Base-by-base conservation (phyloP, 257 asterid species). In the Rubia yunnanensis region DNA sequence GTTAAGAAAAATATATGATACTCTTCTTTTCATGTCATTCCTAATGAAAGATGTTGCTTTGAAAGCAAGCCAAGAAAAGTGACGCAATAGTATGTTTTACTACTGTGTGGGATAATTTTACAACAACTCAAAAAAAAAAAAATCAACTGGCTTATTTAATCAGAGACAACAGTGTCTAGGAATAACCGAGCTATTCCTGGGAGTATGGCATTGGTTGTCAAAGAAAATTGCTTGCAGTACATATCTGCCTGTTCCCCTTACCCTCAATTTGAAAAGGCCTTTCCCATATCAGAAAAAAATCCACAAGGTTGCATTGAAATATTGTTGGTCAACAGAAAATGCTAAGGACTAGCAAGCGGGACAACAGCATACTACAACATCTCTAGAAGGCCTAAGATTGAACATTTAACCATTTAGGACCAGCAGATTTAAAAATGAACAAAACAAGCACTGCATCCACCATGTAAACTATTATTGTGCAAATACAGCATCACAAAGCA, bases 401-500 rank as follows among this genome's bases (percentile, higher is more conserved):
- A 39, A 11, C 48, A 39, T 10, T 15, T 20, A 44, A 15, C 14
- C n/a, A 14, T 3, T 44, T 44, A 44, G 52, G 7, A 44, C 52
- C 52, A 15, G 15, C 13, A 1, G 4, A 41, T 13, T 3, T 4
- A 14, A 1, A 3, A 44, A 53, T 44, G 57, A 64, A 7, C 41
- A 46, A 50, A 44, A 69, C 44, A 46, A n/a, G 35, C n/a, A n/a
- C 34, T 49, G 28, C 41, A 30, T 15, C 54, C 53, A 26, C 18
- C 50, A 36, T 10, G 24, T 18, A 58, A 59, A 30, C 24, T 48
- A 30, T 48, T 28, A 31, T 48, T 18, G 58, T 52, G 52, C 5
- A 63, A 14, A 52, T 36, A 49, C 67, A 67, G 30, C 39, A 38
- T 13, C 39, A 65, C 61, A 56, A 57, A 63, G 61, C 36, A 58